Evolutionary conservation across 192 early-diverging fungal genomes (phyloP).

Genomic region (Backusella australiensis): DNA sequence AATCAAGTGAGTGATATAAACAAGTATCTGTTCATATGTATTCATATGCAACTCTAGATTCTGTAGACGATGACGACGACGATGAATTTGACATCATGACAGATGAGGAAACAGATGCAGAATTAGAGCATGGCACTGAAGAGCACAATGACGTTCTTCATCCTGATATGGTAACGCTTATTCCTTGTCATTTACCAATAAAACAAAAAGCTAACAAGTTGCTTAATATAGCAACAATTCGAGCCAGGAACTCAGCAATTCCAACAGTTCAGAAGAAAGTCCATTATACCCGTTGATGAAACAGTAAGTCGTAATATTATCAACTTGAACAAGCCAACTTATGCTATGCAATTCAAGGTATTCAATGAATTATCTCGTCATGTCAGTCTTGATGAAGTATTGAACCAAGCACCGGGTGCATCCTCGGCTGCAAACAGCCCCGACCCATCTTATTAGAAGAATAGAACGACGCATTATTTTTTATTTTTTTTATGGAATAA

Average conservation of each 20-base stretch:
- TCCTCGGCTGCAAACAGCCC: constrained; percentile 8
- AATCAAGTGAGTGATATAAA: not conserved
- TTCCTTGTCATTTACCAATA: not conserved
- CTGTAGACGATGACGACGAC: constrained; percentile 8
- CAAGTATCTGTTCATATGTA: not conserved
- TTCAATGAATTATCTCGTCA: constrained; percentile 51
- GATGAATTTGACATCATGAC: constrained; percentile 8
- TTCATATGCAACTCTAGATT: not conserved
- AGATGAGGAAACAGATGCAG: constrained; percentile 17
- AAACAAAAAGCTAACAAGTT: not conserved
- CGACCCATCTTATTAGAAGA: not conserved
- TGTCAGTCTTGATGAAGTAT: constrained; percentile 55
- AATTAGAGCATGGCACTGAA: constrained; percentile 13
- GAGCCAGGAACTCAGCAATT: constrained; percentile 39
- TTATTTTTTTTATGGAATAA: not conserved
- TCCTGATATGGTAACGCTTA: constrained; percentile 26
- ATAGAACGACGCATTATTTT: no score
- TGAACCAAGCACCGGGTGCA: constrained; percentile 28
- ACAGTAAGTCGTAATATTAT: constrained; percentile 29
- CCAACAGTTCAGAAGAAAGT: constrained; percentile 60
- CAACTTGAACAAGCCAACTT: no score
- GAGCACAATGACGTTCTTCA: constrained; percentile 22
- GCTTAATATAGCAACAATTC: constrained; percentile 42
- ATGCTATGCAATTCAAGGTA: constrained; percentile 32
- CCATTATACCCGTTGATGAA: constrained; percentile 65